phyloP scores from a whole-genome alignment of 768 basidiomycete genomes.

The Tricholomella constricta region DNA sequence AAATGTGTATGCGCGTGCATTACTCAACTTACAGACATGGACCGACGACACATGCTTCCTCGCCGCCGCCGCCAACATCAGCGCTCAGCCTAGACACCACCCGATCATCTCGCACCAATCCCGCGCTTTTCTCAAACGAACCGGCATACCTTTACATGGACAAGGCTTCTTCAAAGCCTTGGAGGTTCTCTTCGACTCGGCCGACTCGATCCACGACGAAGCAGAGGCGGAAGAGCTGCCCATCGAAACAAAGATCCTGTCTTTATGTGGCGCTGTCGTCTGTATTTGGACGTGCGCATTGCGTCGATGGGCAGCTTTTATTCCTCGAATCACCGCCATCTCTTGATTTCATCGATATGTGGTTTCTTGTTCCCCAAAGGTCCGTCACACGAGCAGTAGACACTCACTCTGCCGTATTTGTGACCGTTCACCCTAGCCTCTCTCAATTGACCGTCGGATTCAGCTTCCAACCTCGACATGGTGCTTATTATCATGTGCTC shows the following conservation, averaged over 20 bases:
- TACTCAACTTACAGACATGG: constrained; percentile 87
- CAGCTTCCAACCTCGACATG: constrained; percentile 92
- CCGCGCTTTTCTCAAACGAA: constrained; percentile 84
- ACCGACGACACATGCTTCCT: constrained; percentile 47
- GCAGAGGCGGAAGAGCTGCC: constrained; percentile 50
- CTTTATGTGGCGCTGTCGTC: constrained; percentile 94
- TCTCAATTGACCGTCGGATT: constrained; percentile 90
- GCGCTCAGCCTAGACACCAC: constrained; percentile 58
- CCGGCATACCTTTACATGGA: constrained; percentile 93
- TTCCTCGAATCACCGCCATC: constrained; percentile 68
- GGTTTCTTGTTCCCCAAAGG: constrained; percentile 87
- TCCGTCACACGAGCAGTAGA: constrained; percentile 60
- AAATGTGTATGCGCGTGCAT: constrained; percentile 94
- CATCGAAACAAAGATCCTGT: constrained; percentile 88
- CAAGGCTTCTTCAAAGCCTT: constrained; percentile 87
- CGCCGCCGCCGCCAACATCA: constrained; percentile 60
- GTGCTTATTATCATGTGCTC: constrained; percentile 88
- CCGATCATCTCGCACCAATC: constrained; percentile 48
- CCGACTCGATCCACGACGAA: constrained; percentile 51
- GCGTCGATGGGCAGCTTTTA: constrained; percentile 72
- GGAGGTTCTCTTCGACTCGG: constrained; percentile 81
- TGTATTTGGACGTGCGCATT: constrained; percentile 91
- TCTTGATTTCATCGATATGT: constrained; percentile 95
- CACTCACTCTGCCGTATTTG: constrained; percentile 79
- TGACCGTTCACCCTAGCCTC: constrained; percentile 96